A percentile compares a stretch with the other conserved stretches of the same genome.
Evolutionary conservation across 2,329 filamentous ascomycete genomes (phyloP).

Genomic region (Diaporthe capsici): DNA sequence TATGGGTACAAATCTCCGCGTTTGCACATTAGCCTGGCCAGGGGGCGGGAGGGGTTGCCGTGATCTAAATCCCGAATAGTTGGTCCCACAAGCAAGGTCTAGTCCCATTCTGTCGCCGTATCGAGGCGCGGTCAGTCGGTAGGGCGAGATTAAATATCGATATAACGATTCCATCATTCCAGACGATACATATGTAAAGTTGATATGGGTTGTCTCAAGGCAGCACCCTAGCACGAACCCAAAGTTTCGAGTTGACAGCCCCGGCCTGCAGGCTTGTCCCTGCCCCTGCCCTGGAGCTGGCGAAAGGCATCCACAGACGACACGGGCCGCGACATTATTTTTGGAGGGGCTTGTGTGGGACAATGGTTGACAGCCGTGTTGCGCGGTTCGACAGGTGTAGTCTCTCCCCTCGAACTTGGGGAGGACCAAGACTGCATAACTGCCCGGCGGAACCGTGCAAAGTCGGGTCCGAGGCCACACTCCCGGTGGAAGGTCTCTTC

Average conservation of each 20-base stretch:
- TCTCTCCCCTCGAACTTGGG: background rate
- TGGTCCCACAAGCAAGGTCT: slow-evolving; percentile 37
- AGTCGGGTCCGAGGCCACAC: slow-evolving; percentile 21
- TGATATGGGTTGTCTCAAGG: slow-evolving; percentile 23
- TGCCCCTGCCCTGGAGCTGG: background rate
- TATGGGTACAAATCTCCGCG: slow-evolving; percentile 28
- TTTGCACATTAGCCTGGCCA: slow-evolving; percentile 17
- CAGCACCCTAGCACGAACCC: slow-evolving; percentile 19
- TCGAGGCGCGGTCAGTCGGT: background rate
- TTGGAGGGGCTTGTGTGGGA: slow-evolving; percentile 22
- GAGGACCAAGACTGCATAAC: slow-evolving; percentile 15
- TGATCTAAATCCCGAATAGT: slow-evolving; percentile 40
- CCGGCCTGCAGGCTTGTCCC: slow-evolving; percentile 17
- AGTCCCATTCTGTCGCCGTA: slow-evolving; percentile 30
- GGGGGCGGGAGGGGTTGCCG: slow-evolving; percentile 34
- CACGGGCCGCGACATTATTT: slow-evolving; percentile 34
- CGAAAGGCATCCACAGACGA: slow-evolving; percentile 7
- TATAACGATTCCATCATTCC: slow-evolving; percentile 16
- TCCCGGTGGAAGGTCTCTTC: background rate
- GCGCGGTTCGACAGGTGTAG: slow-evolving; percentile 7
- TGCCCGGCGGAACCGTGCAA: slow-evolving; percentile 23
- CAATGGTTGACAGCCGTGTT: slow-evolving; percentile 28
- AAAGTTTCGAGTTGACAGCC: slow-evolving; percentile 32
- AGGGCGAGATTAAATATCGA: slow-evolving; percentile 33
- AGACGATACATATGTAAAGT: slow-evolving; percentile 1